Base-by-base conservation (phyloP, 2,329 filamentous ascomycete species). In the Epichloe amarillans region DNA sequence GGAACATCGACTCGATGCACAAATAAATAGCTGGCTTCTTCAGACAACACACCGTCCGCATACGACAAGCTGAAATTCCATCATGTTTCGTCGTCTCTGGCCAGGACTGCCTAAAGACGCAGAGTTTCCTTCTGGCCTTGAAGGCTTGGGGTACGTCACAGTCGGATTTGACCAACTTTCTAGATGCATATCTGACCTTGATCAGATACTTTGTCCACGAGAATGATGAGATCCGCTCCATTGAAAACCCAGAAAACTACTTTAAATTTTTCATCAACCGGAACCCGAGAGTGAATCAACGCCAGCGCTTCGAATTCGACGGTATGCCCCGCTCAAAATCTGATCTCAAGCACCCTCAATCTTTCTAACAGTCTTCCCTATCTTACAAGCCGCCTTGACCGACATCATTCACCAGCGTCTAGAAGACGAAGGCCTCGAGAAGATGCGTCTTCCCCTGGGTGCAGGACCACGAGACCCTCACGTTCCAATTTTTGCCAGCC, bases 201-300 rank as follows among this genome's bases (percentile, higher is more conserved):
- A 7, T 19, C 53, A 90, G 88, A 42, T 94, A 89, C 67, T 90
- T 87, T 63, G 67, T 95, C 67, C 89, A 87, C 57, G 74, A 82
- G 0, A 66, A 81, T 0, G 87, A 91, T 57, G 80, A 91, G 60
- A 77, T 95, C 54, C 82, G 86, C 46, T 82, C 74, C 54, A 83
- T 86, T 50, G 70, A 76, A 21, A 70, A 88, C 37, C 82, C 84
- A 0, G 74, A 83, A 30, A 72, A 76, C 56, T 83, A 82, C 61
- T 95, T 88, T 71, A 77, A 86, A 57, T 95, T 77, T 72, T 83
- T 81, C 63, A 66, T 86, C 49, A 84, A 78, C 62, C 82, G 79
- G 58, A 89, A 88, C 64, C 72, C 78, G n/a, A 82, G 88, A 38
- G 76, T 84, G 67, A 95, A 95, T 64, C 76, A 84, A 40, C 73